A percentile compares a stretch with the other conserved stretches of the same genome.
phyloP scores from a whole-genome alignment of 169 alveolate genomes.

The Blepharisma undulans region DNA sequence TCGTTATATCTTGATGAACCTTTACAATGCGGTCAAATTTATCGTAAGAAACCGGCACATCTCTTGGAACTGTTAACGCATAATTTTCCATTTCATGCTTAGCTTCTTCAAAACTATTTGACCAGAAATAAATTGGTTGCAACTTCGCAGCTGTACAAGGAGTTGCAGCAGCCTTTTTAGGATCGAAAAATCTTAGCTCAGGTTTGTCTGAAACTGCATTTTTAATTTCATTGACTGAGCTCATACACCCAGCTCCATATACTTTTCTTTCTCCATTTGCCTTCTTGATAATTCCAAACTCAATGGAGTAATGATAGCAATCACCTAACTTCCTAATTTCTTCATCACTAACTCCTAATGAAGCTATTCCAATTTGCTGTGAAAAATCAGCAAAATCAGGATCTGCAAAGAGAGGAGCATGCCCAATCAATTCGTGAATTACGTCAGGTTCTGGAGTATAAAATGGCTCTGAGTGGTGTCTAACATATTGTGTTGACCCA shows the following conservation, averaged over 20 bases:
- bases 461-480: constrained; percentile 83
- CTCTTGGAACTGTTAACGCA: background rate
- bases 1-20: constrained; percentile 18
- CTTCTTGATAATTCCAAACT: constrained; percentile 75
- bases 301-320: constrained; percentile 84
- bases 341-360: constrained; percentile 81
- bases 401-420: constrained; percentile 86
- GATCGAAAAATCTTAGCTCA: constrained; percentile 41
- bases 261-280: constrained; percentile 65
- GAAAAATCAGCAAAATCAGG: constrained; percentile 82
- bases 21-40: background rate
- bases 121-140: constrained; percentile 77
- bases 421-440: constrained; percentile 85
- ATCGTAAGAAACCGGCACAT: background rate
- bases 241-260: constrained; percentile 87
- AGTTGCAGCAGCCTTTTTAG: constrained; percentile 53
- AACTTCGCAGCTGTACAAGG: no score
- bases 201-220: constrained; percentile 4
- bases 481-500: constrained; percentile 81
- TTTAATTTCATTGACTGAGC: constrained; percentile 71
- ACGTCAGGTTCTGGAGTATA: constrained; percentile 91
- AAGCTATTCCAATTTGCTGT: constrained; percentile 80
- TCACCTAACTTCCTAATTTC: constrained; percentile 74
- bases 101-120: constrained; percentile 65
- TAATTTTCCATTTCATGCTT: constrained; percentile 40